These are phyloP conservation scores for Malassezia sp. DNA, from an alignment of 1,284 basidiomycete genomes.

Conservation along the genomic window DNA sequence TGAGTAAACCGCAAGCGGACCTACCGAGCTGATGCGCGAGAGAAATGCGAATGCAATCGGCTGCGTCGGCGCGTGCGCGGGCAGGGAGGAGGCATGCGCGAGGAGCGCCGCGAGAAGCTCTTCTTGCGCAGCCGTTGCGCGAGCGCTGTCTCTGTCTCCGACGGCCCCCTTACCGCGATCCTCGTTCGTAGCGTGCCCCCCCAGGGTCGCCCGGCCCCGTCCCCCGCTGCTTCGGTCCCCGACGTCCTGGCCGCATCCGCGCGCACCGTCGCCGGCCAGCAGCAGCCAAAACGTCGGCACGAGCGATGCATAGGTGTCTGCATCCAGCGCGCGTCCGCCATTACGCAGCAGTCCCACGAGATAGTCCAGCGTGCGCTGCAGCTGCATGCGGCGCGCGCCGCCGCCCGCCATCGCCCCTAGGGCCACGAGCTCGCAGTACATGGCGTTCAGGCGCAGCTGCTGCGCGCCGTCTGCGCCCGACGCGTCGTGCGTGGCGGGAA, in stretches of 20 bases:
- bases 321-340: background rate
- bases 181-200: too few species aligned
- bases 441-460: conserved; percentile 1
- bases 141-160: background rate
- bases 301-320: conserved; percentile 2
- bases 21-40: too few species aligned
- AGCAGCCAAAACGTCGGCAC: conserved; percentile 15
- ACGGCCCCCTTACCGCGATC: too few species aligned
- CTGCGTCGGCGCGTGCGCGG: background rate
- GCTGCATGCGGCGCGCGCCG: background rate
- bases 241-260: too few species aligned
- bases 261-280: background rate
- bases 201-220: too few species aligned
- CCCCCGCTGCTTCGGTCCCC: too few species aligned
- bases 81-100: background rate
- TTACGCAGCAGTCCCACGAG: background rate
- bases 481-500: background rate
- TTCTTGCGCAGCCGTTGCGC: background rate
- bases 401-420: background rate
- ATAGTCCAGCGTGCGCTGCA: conserved; percentile 1
- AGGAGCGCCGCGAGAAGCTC: conserved; percentile 3
- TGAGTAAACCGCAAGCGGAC: too few species aligned
- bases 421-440: conserved; percentile 14
- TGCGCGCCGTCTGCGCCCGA: background rate
- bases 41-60: conserved; percentile 10